A percentile compares a stretch with the other conserved stretches of the same genome.
These are phyloP conservation scores for Linanthus parryae DNA, from an alignment of 148 eudicot species.

Conservation along the genomic window DNA sequence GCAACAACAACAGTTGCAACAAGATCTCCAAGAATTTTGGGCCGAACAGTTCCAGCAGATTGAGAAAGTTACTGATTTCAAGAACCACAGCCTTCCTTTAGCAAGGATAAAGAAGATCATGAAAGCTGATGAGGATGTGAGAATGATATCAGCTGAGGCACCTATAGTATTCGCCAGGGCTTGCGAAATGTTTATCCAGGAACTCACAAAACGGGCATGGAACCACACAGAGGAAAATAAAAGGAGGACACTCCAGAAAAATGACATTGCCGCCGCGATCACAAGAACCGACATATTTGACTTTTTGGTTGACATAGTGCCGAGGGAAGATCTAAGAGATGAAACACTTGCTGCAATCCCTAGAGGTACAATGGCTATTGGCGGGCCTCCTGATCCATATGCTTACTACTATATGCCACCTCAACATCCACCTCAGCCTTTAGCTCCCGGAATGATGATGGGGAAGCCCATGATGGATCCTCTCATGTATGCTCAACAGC, in stretches of 20 bases:
- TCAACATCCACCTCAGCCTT: constrained; percentile 58
- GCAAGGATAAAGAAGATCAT: constrained; percentile 79
- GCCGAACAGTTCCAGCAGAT: constrained; percentile 57
- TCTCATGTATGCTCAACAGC: constrained; percentile 39
- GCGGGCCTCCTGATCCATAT: constrained; percentile 48
- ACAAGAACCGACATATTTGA: constrained; percentile 78
- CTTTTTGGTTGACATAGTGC: constrained; percentile 72
- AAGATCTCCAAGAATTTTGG: constrained; percentile 68
- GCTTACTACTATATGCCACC: constrained; percentile 67
- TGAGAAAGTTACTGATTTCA: constrained; percentile 63
- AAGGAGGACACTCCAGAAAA: constrained; percentile 71
- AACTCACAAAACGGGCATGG: constrained; percentile 71
- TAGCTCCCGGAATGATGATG: constrained; percentile 61
- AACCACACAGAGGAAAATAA: constrained; percentile 79
- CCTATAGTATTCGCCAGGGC: constrained; percentile 77
- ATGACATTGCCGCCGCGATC: constrained; percentile 72
- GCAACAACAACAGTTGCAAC: constrained; percentile 68
- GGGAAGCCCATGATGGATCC: constrained; percentile 44
- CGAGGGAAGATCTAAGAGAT: constrained; percentile 72
- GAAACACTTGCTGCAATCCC: constrained; percentile 58
- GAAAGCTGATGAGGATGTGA: constrained; percentile 82
- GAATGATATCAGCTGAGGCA: constrained; percentile 88
- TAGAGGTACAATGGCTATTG: constrained; percentile 49
- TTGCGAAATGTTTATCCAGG: constrained; percentile 77
- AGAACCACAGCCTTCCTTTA: constrained; percentile 75